Base-by-base conservation (phyloP, 176 grass and related monocot genomes). In the Cenchrus fungigraminus region DNA sequence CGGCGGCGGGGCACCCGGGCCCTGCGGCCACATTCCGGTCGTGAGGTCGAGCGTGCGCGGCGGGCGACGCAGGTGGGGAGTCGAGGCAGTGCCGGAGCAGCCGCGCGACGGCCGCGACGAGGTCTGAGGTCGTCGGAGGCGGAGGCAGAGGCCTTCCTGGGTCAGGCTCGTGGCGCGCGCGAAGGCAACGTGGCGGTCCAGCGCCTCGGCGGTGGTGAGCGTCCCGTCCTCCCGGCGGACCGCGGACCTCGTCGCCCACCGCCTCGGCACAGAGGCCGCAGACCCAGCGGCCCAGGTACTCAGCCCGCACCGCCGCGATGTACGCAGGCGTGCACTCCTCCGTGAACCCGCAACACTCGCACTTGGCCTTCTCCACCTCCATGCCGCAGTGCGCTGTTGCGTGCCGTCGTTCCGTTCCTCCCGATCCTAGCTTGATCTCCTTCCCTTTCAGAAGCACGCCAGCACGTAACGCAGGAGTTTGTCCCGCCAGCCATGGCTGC, bases 41-140 rank as follows among this genome's bases (percentile, higher is more conserved):
- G 1, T 77, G 87, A 12, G 78, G 81, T 9, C 68, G 66, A 55
- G 73, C 54, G 11, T 49, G 14, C 13, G 76, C 76, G 1, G 92
- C 63, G 0, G 89, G 85, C 1, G 88, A 90, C 67, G 70, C 50
- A 3, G 85, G 88, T 5, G 94, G 84, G 20, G 91, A 93, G 83
- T 91, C 86, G 71, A 96, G 89, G 88, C 86, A 92, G 10, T 88
- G 91, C 0, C 91, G 81, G 78, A 96, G 87, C 82, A 93, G 69
- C 37, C 89, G 78, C 20, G 81, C 81, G 6, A 95, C 86, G 65
- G 94, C 88, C 29, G 94, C 91, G 34, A 96, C 83, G 25, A 25
- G 25, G 25, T 25, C 25, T 25, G 68, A 92, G 91, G 61, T 94
- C 86, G 65, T 92, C 90, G 53, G 46, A 8, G 46, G 88, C 78